Evolutionary conservation across 1,284 basidiomycete genomes (phyloP).

Genomic region (Trametes sp.): DNA sequence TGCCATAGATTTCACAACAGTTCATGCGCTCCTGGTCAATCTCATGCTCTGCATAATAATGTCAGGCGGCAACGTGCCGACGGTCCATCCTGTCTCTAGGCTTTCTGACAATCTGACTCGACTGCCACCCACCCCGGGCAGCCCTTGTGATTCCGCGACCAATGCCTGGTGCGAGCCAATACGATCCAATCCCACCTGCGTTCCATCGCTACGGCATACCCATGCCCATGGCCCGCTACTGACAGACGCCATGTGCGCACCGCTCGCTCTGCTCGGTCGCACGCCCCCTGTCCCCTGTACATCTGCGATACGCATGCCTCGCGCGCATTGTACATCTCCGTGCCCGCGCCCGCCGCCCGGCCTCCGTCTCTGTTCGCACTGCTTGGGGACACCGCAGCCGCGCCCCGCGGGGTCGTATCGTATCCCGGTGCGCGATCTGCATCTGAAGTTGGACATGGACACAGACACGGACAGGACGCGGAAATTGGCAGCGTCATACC

Average conservation of each 20-base stretch:
- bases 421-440: neutral
- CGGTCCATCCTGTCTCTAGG: conserved; percentile 1
- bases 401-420: neutral
- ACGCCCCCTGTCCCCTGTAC: neutral
- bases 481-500: neutral
- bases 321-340: neutral
- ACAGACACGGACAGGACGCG: neutral
- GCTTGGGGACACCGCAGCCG: neutral
- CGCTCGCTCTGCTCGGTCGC: neutral
- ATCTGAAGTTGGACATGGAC: neutral
- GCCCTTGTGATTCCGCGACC: conserved; percentile 6
- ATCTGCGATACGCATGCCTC: no score
- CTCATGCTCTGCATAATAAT: neutral
- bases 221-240: neutral
- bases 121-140: neutral
- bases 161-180: neutral
- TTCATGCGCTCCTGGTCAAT: conserved; percentile 4
- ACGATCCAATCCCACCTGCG: neutral
- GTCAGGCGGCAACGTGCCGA: neutral
- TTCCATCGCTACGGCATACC: conserved; percentile 1
- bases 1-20: neutral
- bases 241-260: neutral
- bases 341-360: conserved; percentile 1
- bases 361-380: conserved; percentile 14
- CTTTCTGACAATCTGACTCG: conserved; percentile 19